A percentile compares a stretch with the other conserved stretches of the same genome.
These are phyloP conservation scores for Bassia scoparia DNA, from an alignment of 148 eudicot species.

Conservation along the genomic window DNA sequence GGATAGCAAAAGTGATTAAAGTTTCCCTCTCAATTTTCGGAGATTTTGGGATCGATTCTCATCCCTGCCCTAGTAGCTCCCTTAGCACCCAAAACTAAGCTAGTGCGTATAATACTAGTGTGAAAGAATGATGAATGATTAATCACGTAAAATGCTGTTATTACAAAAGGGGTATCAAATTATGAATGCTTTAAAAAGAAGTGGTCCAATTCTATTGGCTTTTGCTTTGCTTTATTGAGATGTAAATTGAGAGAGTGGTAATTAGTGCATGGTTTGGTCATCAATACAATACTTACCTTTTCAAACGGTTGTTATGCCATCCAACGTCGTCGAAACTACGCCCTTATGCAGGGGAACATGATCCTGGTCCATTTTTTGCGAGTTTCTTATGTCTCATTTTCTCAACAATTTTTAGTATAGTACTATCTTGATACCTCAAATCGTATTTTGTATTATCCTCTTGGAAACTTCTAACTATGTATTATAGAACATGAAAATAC, in stretches of 20 bases:
- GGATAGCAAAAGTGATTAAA: no score
- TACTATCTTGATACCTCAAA: constrained; percentile 13
- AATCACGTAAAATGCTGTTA: neutral
- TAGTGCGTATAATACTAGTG: no score
- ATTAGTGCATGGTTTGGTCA: no score
- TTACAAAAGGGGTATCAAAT: neutral
- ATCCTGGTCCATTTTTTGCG: neutral
- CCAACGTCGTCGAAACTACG: neutral
- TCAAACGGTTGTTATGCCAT: no score
- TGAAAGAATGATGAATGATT: neutral
- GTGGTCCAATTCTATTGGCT: neutral
- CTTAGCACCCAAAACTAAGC: no score
- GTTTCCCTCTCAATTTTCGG: no score
- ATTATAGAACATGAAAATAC: no score
- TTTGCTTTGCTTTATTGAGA: neutral
- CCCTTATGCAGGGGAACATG: neutral
- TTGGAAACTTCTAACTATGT: neutral
- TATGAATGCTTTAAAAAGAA: neutral
- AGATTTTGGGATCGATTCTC: no score
- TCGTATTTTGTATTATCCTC: neutral
- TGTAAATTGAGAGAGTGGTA: neutral
- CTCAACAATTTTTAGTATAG: neutral
- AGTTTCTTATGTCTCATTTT: neutral
- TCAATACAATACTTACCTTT: no score
- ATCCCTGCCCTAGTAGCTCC: no score